Evolutionary conservation across 768 basidiomycete genomes (phyloP), one percentile per base, ranked within the genome.

Genomic region (Rhizopogon sp.): DNA sequence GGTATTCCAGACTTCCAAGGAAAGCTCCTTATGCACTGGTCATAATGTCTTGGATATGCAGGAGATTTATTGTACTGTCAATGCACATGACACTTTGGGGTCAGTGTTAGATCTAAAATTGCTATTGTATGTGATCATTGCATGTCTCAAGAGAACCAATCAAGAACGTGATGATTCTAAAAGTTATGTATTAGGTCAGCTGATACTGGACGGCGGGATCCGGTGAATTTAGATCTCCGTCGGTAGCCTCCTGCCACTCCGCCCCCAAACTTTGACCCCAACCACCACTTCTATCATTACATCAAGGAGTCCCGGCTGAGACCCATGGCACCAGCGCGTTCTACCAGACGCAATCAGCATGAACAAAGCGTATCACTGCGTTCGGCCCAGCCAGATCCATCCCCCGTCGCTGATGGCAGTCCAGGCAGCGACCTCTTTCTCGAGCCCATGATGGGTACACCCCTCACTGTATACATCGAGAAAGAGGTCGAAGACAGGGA

Each of bases 271-370:
- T 37, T 57, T 31, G 58, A 60, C 58, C 54, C 59, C 59, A 60
- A 60, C 59, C 52, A 58, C 58, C 55, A 58, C 55, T 58, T 55
- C 46, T 63, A 64, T 65, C 56, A 62, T 63, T 55, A 61, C 56
- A 55, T 49, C 47, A 49, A 49, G 46, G 46, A 58, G 64, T 66
- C 62, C 64, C 57, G 69, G 65, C 63, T 62, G 60, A 76, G 86
- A 87, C 87, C 86, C 86, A 88, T 88, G 86, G 86, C 86, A 88
- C 86, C 86, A 74, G 80, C 79, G 67, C 84, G 84, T 72, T 74
- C 81, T 69, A 74, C 78, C 58, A 74, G 79, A 67, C 82, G 79
- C 70, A 66, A 70, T 67, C 77, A 78, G 61, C 74, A 69, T 55
- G 71, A 67, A 50, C 71, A 68, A 45, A 66, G 69, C 46, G 60